phyloP scores from a whole-genome alignment of 2,329 filamentous ascomycete species.

The Anthostomella pinea region DNA sequence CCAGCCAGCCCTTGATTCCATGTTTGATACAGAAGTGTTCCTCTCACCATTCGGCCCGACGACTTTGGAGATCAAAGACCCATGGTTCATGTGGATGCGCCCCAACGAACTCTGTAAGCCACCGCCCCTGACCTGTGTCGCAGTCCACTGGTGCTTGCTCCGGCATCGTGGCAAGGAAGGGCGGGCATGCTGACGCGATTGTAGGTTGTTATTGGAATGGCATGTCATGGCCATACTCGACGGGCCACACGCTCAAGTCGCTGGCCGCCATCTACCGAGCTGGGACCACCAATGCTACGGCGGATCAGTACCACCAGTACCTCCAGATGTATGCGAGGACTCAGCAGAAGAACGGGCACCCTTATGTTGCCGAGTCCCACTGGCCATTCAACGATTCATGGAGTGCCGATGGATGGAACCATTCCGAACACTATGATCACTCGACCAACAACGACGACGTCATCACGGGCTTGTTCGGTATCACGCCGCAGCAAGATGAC shows the following conservation, averaged over 20 bases:
- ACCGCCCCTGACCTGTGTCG: background rate
- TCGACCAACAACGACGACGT: slow-evolving; percentile 45
- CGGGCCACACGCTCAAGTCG: slow-evolving; percentile 39
- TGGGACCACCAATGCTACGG: slow-evolving; percentile 32
- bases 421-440: slow-evolving; percentile 43
- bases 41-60: slow-evolving; percentile 39
- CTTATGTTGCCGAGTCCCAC: slow-evolving; percentile 44
- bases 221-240: slow-evolving; percentile 45
- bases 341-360: slow-evolving; percentile 39
- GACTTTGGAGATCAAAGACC: slow-evolving; percentile 39
- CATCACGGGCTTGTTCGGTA: slow-evolving; percentile 41
- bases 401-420: slow-evolving; percentile 36
- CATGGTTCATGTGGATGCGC: slow-evolving; percentile 36
- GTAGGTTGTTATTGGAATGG: slow-evolving; percentile 43
- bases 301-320: slow-evolving; percentile 36
- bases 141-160: no score
- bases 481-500: slow-evolving; percentile 38
- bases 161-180: no score
- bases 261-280: slow-evolving; percentile 36
- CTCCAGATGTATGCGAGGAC: slow-evolving; percentile 39
- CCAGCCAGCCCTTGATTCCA: slow-evolving; percentile 32
- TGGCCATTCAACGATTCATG: slow-evolving; percentile 37
- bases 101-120: slow-evolving; percentile 29
- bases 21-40: slow-evolving; percentile 37
- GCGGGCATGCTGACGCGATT: slow-evolving; percentile 17